A percentile compares a stretch with the other conserved stretches of the same genome.
Conservation (phyloP, 2,329 filamentous ascomycete species). For the Paracamarosporium sp. region DNA sequence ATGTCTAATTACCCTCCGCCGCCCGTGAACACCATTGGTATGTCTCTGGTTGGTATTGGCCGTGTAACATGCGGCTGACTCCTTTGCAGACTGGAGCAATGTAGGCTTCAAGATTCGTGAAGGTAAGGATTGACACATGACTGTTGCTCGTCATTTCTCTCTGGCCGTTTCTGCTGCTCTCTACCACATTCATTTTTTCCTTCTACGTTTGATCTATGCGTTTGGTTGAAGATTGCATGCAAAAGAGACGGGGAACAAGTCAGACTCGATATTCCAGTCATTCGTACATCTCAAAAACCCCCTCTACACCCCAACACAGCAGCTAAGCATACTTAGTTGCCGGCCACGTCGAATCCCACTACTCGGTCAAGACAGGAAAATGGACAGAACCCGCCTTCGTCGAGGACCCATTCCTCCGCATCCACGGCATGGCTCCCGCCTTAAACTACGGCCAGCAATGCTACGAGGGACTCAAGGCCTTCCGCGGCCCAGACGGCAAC, state of each 20-base stretch:
- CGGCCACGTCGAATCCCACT: slow-evolving; percentile 90
- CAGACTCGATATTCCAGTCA: not conserved
- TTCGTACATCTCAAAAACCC: not conserved
- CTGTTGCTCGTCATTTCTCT: not conserved
- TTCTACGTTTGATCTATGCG: no score
- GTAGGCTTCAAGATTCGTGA: slow-evolving; percentile 93
- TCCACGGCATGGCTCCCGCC: slow-evolving; percentile 94
- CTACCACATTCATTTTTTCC: no score
- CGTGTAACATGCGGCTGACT: slow-evolving; percentile 10
- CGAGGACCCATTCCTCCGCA: slow-evolving; percentile 79
- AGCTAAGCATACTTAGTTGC: slow-evolving; percentile 67
- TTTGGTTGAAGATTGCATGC: not conserved
- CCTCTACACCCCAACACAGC: not conserved
- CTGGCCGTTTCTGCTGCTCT: not conserved
- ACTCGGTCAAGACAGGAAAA: slow-evolving; percentile 73
- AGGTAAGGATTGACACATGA: slow-evolving; percentile 60
- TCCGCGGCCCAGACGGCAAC: slow-evolving; percentile 74
- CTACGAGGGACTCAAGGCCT: slow-evolving; percentile 98
- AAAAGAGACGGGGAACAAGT: not conserved
- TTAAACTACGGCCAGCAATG: slow-evolving; percentile 97
- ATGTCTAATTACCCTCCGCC: slow-evolving; percentile 67
- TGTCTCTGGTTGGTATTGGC: slow-evolving; percentile 16
- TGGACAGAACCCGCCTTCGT: slow-evolving; percentile 85
- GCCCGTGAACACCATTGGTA: slow-evolving; percentile 77
- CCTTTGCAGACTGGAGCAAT: slow-evolving; percentile 78